Evolutionary conservation across 2,329 filamentous ascomycete genomes (phyloP), one percentile per base, ranked within the genome.

Genomic region (Paraconiothyrium brasiliense): DNA sequence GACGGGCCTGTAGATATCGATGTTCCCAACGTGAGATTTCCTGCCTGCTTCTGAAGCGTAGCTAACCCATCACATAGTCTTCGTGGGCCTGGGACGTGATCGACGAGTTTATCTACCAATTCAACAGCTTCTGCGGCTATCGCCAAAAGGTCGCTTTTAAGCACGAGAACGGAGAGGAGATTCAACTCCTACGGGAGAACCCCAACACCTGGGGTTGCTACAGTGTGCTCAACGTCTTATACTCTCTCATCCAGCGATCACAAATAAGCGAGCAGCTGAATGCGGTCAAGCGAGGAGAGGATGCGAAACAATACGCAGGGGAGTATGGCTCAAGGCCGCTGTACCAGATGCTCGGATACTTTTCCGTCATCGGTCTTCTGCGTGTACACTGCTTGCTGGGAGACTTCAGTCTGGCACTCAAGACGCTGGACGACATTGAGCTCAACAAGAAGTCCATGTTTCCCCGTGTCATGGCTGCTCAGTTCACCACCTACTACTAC

Each of bases 391-490:
- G 92, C 83, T 85, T 99, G 76, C 87, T 99, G 57, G 95, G 95
- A 73, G 95, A 99, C 84, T 99, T 99, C 84, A 97, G 92, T 83
- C 89, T 99, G 66, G 95, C 95, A 54, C 89, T 99, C 76, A 99
- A 98, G 89, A 99, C 95, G 39, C 91, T 99, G 69, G 95, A 99
- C 80, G 94, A 98, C 80, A 98, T 99, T 77, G 95, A 99, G 87
- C 90, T 99, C 76, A 99, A 98, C 87, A 99, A 99, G 87, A 98
- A 98, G 87, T 94, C 95, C 81, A 98, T 98, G 92, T 99, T 99
- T 80, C 94, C 95, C 66, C 92, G 95, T 70, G 95, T 99, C 80
- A 98, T 99, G 95, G 94, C 95, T 58, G 95, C 95, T 61, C 95
- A 99, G 86, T 98, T 98, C 85, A 97, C 94, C 71, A 99, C 95